A percentile compares a stretch with the other conserved stretches of the same genome.
Evolutionary conservation across 2,329 filamentous ascomycete genomes (phyloP).

Genomic region (Aureobasidium melanogenum): DNA sequence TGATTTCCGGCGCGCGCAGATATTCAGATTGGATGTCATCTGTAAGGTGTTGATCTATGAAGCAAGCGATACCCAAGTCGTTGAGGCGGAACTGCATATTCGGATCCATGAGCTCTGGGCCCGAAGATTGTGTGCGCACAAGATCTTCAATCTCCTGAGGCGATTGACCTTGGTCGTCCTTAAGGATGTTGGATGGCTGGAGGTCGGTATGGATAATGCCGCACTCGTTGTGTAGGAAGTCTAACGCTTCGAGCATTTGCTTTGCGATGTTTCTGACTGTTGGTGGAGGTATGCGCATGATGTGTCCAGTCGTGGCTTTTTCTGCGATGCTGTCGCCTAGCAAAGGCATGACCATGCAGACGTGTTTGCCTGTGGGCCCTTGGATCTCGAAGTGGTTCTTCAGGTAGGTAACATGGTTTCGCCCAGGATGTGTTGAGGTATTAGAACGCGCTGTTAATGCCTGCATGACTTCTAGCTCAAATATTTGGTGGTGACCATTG

Average conservation of each 20-base stretch:
- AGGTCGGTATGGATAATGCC: conserved; percentile 19
- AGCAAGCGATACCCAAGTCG: conserved; percentile 22
- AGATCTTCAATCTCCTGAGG: conserved; percentile 8
- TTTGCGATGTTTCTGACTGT: conserved; percentile 15
- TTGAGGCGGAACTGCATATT: conserved; percentile 18
- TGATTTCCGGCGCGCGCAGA: conserved; percentile 24
- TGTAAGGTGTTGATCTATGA: conserved; percentile 17
- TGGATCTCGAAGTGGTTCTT: conserved; percentile 15
- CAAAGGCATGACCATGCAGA: conserved; percentile 15
- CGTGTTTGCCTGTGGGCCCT: conserved; percentile 17
- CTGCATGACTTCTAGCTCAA: conserved; percentile 11
- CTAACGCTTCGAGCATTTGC: conserved; percentile 16
- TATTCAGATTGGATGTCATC: conserved; percentile 20
- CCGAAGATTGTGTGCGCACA: conserved; percentile 8
- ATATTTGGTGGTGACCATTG: not conserved
- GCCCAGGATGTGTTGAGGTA: not conserved
- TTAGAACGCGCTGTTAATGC: not conserved
- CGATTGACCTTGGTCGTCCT: conserved; percentile 14
- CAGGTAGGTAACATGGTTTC: conserved; percentile 5
- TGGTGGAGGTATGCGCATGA: not conserved
- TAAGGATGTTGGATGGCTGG: conserved; percentile 21
- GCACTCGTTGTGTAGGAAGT: conserved; percentile 15
- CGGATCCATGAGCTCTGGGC: conserved; percentile 3
- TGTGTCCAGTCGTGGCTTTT: not conserved
- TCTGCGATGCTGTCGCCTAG: conserved; percentile 13